Conservation (phyloP, 352 stramenopile genomes). For the Globisporangium camurandrum region DNA sequence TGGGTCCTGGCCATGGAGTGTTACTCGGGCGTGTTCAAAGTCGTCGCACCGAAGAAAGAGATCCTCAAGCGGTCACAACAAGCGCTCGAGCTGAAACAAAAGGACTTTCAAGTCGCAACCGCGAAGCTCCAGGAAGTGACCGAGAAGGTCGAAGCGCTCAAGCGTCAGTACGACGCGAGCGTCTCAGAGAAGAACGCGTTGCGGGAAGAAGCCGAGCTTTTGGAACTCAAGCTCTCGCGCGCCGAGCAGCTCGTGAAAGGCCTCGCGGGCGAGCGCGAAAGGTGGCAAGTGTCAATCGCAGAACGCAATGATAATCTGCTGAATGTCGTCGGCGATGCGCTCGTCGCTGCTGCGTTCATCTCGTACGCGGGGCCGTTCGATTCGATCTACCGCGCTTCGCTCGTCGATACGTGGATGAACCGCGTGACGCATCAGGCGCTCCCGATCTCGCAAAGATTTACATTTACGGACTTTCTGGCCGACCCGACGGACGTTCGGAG, state of each 20-base stretch:
- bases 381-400: slow-evolving; percentile 80
- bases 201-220: slow-evolving; percentile 86
- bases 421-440: slow-evolving; percentile 78
- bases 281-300: slow-evolving; percentile 90
- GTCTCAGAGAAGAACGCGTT: slow-evolving; percentile 93
- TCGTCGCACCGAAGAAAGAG: slow-evolving; percentile 88
- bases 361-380: slow-evolving; percentile 95
- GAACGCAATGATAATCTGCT: slow-evolving; percentile 84
- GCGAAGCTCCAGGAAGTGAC: slow-evolving; percentile 89
- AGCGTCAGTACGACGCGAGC: slow-evolving; percentile 88
- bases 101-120: slow-evolving; percentile 81
- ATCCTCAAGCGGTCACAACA: slow-evolving; percentile 83
- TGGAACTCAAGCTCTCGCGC: slow-evolving; percentile 90
- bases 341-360: slow-evolving; percentile 92
- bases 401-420: slow-evolving; percentile 88
- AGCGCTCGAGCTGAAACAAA: slow-evolving; percentile 82
- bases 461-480: slow-evolving; percentile 89
- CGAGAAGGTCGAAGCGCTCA: slow-evolving; percentile 87
- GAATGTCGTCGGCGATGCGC: slow-evolving; percentile 88
- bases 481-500: slow-evolving; percentile 90
- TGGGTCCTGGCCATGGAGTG: slow-evolving; percentile 92
- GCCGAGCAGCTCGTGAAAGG: slow-evolving; percentile 93
- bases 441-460: slow-evolving; percentile 83
- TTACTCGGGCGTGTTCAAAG: slow-evolving; percentile 83
- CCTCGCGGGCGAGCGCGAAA: slow-evolving; percentile 89